Percentiles rank a stretch among this genome's conserved stretches.
Conservation (phyloP, 805 yeast genomes). For the Starmerella floris region DNA sequence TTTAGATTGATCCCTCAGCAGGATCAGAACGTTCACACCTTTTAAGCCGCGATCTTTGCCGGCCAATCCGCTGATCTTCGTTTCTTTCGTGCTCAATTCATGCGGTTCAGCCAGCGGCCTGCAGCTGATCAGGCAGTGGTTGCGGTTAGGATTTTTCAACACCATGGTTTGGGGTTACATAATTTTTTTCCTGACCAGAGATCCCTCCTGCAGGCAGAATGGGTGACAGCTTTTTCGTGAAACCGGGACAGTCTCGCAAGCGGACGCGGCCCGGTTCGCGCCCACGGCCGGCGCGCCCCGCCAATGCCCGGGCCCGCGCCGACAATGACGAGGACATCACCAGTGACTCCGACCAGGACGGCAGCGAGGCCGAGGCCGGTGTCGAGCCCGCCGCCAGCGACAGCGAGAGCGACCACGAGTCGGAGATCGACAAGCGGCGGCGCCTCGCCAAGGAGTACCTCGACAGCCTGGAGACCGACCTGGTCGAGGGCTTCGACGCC, state of each 20-base stretch:
- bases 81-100: no score
- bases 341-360: slow-evolving; percentile 16
- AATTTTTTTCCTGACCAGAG: neutral
- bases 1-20: no score
- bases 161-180: neutral
- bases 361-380: slow-evolving; percentile 34
- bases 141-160: no score
- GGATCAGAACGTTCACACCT: no score
- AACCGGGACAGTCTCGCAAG: slow-evolving; percentile 6
- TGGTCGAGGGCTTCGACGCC: slow-evolving; percentile 52
- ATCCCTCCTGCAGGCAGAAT: slow-evolving; percentile 4
- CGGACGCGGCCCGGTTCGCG: slow-evolving; percentile 3
- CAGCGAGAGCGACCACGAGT: slow-evolving; percentile 74
- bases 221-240: slow-evolving; percentile 14
- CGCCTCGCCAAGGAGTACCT: slow-evolving; percentile 86
- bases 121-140: no score
- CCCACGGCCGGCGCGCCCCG: neutral
- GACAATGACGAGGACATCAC: slow-evolving; percentile 18
- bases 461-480: slow-evolving; percentile 55
- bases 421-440: slow-evolving; percentile 86
- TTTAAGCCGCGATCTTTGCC: no score
- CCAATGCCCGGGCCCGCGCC: neutral
- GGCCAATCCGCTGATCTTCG: no score
- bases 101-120: no score
- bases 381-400: slow-evolving; percentile 50